These are phyloP conservation scores for Cetraspora pellucida DNA, from an alignment of 192 early-diverging fungal species.

Conservation along the genomic window DNA sequence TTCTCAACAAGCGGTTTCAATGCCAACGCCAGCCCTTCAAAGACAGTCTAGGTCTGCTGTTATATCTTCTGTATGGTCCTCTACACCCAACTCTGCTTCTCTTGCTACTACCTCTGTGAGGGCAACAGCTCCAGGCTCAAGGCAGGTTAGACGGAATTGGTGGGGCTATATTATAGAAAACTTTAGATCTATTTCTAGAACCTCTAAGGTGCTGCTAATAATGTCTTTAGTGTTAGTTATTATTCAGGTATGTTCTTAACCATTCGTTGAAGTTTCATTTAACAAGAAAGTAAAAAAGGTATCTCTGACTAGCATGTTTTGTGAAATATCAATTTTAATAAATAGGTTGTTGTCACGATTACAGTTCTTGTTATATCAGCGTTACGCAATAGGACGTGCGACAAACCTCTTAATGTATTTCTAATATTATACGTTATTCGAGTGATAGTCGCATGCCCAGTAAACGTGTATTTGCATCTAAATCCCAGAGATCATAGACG, in stretches of 20 bases:
- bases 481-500: slow-evolving; percentile 52
- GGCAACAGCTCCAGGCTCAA: slow-evolving; percentile 14
- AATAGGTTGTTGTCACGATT: slow-evolving; percentile 30
- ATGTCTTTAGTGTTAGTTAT: slow-evolving; percentile 11
- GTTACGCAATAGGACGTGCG: neutral
- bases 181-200: slow-evolving; percentile 33
- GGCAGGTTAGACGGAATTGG: slow-evolving; percentile 25
- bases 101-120: slow-evolving; percentile 29
- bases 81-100: neutral
- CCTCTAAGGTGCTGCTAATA: slow-evolving; percentile 25
- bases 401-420: slow-evolving; percentile 53
- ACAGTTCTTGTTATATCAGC: slow-evolving; percentile 18
- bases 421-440: slow-evolving; percentile 63
- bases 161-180: slow-evolving; percentile 11
- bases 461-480: slow-evolving; percentile 62
- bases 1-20: neutral
- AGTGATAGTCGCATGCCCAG: slow-evolving; percentile 60
- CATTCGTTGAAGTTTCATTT: too few species aligned
- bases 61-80: slow-evolving; percentile 19
- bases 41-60: slow-evolving; percentile 1
- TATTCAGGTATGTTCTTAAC: slow-evolving; percentile 27
- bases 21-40: neutral
- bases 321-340: neutral
- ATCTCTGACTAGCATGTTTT: neutral
- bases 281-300: neutral